phyloP scores from a whole-genome alignment of 164 flowering plant species.

The Tetracentron sinense region DNA sequence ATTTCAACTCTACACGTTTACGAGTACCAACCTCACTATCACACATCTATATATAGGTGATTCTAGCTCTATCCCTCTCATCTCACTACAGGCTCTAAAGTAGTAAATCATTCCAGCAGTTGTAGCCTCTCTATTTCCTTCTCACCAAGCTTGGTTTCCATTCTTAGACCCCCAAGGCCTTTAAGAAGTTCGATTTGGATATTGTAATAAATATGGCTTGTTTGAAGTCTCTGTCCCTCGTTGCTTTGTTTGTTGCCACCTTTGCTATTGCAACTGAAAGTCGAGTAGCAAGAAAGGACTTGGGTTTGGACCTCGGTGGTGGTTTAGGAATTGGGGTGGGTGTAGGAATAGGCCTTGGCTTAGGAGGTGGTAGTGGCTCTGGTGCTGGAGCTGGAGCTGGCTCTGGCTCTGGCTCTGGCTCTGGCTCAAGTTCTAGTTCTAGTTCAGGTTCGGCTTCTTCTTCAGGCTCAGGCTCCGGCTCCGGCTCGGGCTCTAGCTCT shows the following conservation, averaged over 20 bases:
- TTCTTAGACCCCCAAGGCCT: not conserved
- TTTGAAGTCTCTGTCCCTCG: constrained; percentile 15
- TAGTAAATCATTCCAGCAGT: not conserved
- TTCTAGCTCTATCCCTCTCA: too few species aligned
- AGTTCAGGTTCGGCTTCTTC: constrained; percentile 15
- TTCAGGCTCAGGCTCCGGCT: not conserved
- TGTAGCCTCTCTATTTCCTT: not conserved
- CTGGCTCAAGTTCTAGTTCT: constrained; percentile 3
- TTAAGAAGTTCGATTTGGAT: not conserved
- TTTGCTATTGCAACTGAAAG: constrained; percentile 23
- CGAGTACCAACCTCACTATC: too few species aligned
- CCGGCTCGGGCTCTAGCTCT: constrained; percentile 6
- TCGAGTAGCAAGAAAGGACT: constrained; percentile 33
- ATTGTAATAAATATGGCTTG: constrained; percentile 25
- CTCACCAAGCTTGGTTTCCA: not conserved
- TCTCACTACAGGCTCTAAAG: not conserved
- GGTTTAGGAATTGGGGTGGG: constrained; percentile 22
- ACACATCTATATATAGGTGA: not conserved
- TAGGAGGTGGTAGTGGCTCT: constrained; percentile 23
- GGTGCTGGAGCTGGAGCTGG: constrained; percentile 13
- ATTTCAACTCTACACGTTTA: too few species aligned
- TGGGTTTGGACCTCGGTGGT: constrained; percentile 37
- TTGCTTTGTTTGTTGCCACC: constrained; percentile 20
- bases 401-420: constrained; percentile 12
- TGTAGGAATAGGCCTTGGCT: constrained; percentile 27